Conservation (phyloP, 768 basidiomycete species). For the Royoungia palumana region DNA sequence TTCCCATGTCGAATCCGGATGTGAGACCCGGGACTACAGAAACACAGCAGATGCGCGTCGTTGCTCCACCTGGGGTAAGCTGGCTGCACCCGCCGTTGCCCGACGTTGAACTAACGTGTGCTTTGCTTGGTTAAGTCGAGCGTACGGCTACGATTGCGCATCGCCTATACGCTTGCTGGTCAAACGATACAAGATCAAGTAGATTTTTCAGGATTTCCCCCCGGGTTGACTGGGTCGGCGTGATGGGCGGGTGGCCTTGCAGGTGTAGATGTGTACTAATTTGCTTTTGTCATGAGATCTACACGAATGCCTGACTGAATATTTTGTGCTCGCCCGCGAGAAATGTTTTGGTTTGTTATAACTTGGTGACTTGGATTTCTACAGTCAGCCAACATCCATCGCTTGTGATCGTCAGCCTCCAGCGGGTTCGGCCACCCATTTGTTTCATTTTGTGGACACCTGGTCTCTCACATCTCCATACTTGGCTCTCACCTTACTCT, state of each 20-base stretch:
- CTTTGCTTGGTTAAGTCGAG: conserved; percentile 51
- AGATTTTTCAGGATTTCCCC: conserved; percentile 89
- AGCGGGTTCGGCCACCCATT: background rate
- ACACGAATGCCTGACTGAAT: conserved; percentile 8
- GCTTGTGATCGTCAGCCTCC: conserved; percentile 19
- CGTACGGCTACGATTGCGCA: conserved; percentile 79
- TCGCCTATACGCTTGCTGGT: conserved; percentile 71
- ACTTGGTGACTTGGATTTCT: conserved; percentile 1
- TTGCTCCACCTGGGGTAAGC: conserved; percentile 82
- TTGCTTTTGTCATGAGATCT: conserved; percentile 21
- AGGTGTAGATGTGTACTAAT: conserved; percentile 16
- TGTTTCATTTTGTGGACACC: background rate
- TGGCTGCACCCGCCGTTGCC: background rate
- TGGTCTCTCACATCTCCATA: background rate
- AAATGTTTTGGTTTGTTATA: conserved; percentile 7
- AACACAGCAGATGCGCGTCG: conserved; percentile 93
- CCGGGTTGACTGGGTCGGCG: conserved; percentile 55
- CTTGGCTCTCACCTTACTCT: conserved; percentile 19
- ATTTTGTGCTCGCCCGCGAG: background rate
- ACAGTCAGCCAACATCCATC: conserved; percentile 22
- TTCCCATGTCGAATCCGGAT: conserved; percentile 88
- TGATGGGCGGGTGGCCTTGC: conserved; percentile 11
- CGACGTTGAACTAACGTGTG: conserved; percentile 5
- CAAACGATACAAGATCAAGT: conserved; percentile 84
- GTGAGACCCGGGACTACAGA: conserved; percentile 77